Conservation (phyloP, 768 basidiomycete species). For the Strobilomyces echinocephalus region DNA sequence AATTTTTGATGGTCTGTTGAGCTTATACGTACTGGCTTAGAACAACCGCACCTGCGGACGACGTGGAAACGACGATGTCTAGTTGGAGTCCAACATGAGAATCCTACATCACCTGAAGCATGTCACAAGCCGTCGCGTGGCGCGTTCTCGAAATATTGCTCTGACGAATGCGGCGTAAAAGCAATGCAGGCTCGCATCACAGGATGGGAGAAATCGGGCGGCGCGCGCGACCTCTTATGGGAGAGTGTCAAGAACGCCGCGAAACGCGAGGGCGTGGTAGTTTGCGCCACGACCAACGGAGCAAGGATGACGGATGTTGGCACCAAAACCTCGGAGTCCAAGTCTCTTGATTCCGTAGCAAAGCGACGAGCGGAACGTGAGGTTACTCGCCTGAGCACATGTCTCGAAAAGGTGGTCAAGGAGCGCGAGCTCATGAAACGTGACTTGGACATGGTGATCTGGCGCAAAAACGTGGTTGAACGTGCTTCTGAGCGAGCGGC, state of each 20-base stretch:
- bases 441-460: constrained; percentile 63
- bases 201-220: constrained; percentile 57
- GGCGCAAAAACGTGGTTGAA: constrained; percentile 66
- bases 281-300: constrained; percentile 36
- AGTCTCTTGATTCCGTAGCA: constrained; percentile 29
- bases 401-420: constrained; percentile 54
- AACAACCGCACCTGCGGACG: constrained; percentile 56
- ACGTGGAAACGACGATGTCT: constrained; percentile 80
- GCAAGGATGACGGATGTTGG: constrained; percentile 21
- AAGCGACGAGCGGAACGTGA: constrained; percentile 54
- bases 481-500: constrained; percentile 66
- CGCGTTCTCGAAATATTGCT: constrained; percentile 87
- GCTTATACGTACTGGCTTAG: constrained; percentile 33
- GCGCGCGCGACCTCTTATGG: constrained; percentile 65
- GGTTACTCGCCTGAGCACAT: constrained; percentile 45
- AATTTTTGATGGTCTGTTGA: background rate
- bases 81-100: constrained; percentile 59
- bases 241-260: constrained; percentile 65
- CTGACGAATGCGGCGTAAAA: constrained; percentile 78
- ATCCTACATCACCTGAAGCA: constrained; percentile 57
- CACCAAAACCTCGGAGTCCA: constrained; percentile 1
- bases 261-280: constrained; percentile 66
- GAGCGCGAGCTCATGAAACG: constrained; percentile 62
- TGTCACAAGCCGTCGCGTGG: constrained; percentile 81
- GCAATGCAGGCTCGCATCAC: constrained; percentile 65